A percentile compares a stretch with the other conserved stretches of the same genome.
Evolutionary conservation across 2,329 filamentous ascomycete genomes (phyloP).

Genomic region (Gnomoniopsis smithogilvyi): DNA sequence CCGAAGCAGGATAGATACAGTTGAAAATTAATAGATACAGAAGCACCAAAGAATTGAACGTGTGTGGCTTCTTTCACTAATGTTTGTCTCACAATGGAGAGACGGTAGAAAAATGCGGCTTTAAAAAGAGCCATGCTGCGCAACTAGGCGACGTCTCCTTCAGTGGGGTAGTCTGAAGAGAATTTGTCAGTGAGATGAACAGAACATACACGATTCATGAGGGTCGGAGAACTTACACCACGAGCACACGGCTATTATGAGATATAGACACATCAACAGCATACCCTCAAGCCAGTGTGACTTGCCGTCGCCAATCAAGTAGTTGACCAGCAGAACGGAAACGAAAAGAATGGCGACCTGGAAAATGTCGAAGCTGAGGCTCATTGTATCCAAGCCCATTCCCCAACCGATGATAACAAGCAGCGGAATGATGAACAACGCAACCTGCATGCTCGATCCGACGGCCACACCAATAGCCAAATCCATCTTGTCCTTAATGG

Average conservation of each 20-base stretch:
- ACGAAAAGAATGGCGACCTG: constrained; percentile 85
- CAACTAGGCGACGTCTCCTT: background rate
- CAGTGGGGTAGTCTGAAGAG: constrained; percentile 11
- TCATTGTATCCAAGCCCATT: constrained; percentile 70
- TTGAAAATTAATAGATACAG: too few relatives aligned
- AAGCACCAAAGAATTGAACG: too few relatives aligned
- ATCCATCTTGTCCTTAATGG: constrained; percentile 83
- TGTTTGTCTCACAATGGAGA: too few relatives aligned
- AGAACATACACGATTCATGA: too few relatives aligned
- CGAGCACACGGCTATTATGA: constrained; percentile 71
- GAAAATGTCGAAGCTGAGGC: constrained; percentile 82
- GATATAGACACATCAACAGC: constrained; percentile 71
- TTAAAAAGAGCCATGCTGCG: too few relatives aligned
- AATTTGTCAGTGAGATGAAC: background rate
- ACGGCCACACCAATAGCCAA: constrained; percentile 77
- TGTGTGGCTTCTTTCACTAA: too few relatives aligned
- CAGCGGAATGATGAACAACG: constrained; percentile 73
- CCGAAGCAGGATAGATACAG: too few relatives aligned
- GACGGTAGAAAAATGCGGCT: too few relatives aligned
- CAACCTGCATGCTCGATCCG: constrained; percentile 77
- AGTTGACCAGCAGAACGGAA: constrained; percentile 80
- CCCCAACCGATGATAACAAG: constrained; percentile 78
- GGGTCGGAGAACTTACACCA: constrained; percentile 48
- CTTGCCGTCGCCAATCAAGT: constrained; percentile 77
- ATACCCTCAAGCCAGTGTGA: constrained; percentile 81